These are phyloP conservation scores for Raffaelea arxii DNA, from an alignment of 2,329 filamentous ascomycete species.

Conservation along the genomic window DNA sequence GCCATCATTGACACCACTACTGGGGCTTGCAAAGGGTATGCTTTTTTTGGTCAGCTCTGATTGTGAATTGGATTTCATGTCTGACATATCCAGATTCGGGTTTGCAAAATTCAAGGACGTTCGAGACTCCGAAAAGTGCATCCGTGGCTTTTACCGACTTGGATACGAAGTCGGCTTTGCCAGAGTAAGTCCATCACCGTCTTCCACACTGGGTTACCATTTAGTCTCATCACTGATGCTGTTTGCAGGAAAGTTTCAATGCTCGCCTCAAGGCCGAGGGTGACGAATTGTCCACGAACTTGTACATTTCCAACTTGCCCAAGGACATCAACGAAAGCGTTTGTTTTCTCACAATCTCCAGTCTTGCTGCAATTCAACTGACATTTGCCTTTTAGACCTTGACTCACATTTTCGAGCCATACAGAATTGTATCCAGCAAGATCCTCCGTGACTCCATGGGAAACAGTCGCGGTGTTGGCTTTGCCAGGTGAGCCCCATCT, in stretches of 20 bases:
- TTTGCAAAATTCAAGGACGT: slow-evolving; percentile 92
- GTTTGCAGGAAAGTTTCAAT: slow-evolving; percentile 82
- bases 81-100: slow-evolving; percentile 58
- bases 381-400: slow-evolving; percentile 44
- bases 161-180: slow-evolving; percentile 98
- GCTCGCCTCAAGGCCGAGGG: slow-evolving; percentile 94
- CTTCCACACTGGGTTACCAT: background rate
- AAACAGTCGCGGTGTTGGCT: slow-evolving; percentile 92
- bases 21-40: slow-evolving; percentile 90
- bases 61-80: background rate
- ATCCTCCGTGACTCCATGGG: slow-evolving; percentile 88
- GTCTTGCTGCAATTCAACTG: background rate
- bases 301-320: slow-evolving; percentile 96
- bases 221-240: slow-evolving; percentile 15
- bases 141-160: slow-evolving; percentile 86
- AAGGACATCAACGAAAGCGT: slow-evolving; percentile 87
- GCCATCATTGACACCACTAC: slow-evolving; percentile 94
- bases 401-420: slow-evolving; percentile 67
- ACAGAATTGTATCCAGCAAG: slow-evolving; percentile 83
- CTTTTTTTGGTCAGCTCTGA: background rate
- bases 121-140: slow-evolving; percentile 87
- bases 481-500: slow-evolving; percentile 85
- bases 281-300: slow-evolving; percentile 81
- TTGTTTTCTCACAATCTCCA: background rate
- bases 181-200: slow-evolving; percentile 45